Evolutionary conservation across 371 early-diverging fungal species (phyloP).

Genomic region (Nematocida sp.): DNA sequence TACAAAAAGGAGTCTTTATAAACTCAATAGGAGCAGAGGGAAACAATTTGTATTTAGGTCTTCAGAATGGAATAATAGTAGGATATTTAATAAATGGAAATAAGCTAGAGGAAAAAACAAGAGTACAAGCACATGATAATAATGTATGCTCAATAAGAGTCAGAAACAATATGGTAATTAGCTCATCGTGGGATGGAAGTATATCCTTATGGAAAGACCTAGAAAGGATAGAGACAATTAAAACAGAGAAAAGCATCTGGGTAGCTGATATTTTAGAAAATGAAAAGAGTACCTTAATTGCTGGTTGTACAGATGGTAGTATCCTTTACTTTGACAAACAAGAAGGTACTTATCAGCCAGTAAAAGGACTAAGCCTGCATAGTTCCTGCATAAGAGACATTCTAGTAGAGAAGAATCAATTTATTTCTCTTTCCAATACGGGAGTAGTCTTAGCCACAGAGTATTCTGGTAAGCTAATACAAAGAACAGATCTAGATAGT

Average conservation of each 20-base stretch:
- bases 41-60: constrained; percentile 41
- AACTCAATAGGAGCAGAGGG: constrained; percentile 42
- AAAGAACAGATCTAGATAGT: constrained; percentile 31
- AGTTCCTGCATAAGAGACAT: constrained; percentile 55
- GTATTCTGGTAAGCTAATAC: constrained; percentile 42
- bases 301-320: constrained; percentile 59
- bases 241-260: constrained; percentile 59
- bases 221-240: neutral
- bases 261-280: constrained; percentile 36
- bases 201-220: constrained; percentile 35
- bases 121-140: constrained; percentile 34
- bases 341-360: constrained; percentile 18
- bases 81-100: neutral
- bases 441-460: constrained; percentile 54
- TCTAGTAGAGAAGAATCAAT: constrained; percentile 28
- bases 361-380: constrained; percentile 46
- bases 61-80: constrained; percentile 49
- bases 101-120: neutral
- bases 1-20: constrained; percentile 28
- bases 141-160: constrained; percentile 61
- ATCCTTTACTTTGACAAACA: constrained; percentile 48
- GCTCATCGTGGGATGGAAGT: constrained; percentile 61
- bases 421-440: constrained; percentile 60
- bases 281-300: constrained; percentile 44
- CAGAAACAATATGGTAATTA: constrained; percentile 27